Evolutionary conservation across 2,329 filamentous ascomycete species (phyloP), one percentile per base, ranked within the genome.

Genomic region (Nemania sp.): DNA sequence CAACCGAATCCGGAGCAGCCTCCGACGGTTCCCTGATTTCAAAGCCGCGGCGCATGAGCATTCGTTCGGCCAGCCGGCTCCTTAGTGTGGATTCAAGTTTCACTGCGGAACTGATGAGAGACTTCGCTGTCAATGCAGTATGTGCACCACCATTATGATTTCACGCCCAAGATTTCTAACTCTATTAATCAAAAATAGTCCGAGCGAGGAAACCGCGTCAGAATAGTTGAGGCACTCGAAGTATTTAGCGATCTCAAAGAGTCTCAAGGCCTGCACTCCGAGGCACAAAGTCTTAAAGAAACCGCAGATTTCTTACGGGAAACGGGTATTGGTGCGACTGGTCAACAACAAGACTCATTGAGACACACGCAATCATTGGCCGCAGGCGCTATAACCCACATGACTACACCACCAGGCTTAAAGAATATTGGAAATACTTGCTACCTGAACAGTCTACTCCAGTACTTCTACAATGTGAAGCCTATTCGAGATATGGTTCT

Each of bases 401-500:
- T 77, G 48, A 80, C 84, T 32, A 87, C 91, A 74, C 95, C 95
- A 0, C 90, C 96, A 20, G 95, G 95, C 0, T 82, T 98, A 5
- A 85, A 88, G 65, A 99, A 98, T 68, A 96, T 98, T 59, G 93
- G 95, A 60, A 99, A 99, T 71, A 99, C 96, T 0, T 99, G 95
- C 74, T 99, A 99, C 71, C 82, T 99, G 56, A 99, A 99, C 79
- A 98, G 94, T 76, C 84, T 99, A 50, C 81, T 99, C 10, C 95
- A 99, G 70, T 98, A 96, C 72, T 90, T 97, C 67, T 97, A 96
- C 73, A 96, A 93, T 0, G 86, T 98, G 57, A 89, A 87, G 63
- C 87, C 91, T 2, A 81, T 98, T 32, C 86, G 94, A 51, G 84
- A 95, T 5, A 84, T 97, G 65, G 87, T 97, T 2, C 80, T 96